Base-by-base conservation (phyloP, 306 rosid genomes). In the Sphenostylis stenocarpa region DNA sequence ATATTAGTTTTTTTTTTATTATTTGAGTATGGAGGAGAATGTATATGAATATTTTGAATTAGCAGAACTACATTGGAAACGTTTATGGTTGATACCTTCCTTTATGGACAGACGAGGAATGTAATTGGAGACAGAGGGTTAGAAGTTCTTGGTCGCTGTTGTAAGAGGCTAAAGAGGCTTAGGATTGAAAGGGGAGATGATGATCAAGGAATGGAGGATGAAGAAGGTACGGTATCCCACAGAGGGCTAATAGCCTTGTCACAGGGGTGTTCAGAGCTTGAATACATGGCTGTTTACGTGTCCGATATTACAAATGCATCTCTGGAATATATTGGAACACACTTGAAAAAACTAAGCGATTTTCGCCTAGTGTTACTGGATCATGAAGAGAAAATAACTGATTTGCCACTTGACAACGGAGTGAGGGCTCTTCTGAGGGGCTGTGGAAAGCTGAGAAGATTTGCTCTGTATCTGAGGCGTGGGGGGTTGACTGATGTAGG, bases 131-230 rank as follows among this genome's bases (percentile, higher is more conserved):
- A 94, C 56, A 90, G 95, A 84, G 98, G 98, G 58, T 79, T 94
- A 51, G 97, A 90, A 82, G 93, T 92, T 76, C 92, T 94, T 47
- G 92, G 89, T 34, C 90, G 36, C 31, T 62, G 76, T 66, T 94
- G 98, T 82, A 90, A 76, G 89, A 86, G 48, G 81, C 84, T 94
- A 26, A 92, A 71, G 78, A 86, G 97, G 85, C 98, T 94, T 28
- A 91, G 98, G 81, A 94, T 94, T 20, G 98, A 94, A 79, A 84
- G 96, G 31, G 98, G 97, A 14, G 98, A 81, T n/a, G 98, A 94
- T 66, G 97, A 90, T 62, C 97, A 83, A 70, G 97, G 84, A 67
- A 82, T 92, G 93, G 98, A 94, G 83, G 96, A 91, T 49, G 97
- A 87, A 82, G 96, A 75, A 57, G 98, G 97, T 49, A 38, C 84